These are phyloP conservation scores for Fusarium bulbicola DNA, from an alignment of 2,329 filamentous ascomycete genomes.

Conservation along the genomic window DNA sequence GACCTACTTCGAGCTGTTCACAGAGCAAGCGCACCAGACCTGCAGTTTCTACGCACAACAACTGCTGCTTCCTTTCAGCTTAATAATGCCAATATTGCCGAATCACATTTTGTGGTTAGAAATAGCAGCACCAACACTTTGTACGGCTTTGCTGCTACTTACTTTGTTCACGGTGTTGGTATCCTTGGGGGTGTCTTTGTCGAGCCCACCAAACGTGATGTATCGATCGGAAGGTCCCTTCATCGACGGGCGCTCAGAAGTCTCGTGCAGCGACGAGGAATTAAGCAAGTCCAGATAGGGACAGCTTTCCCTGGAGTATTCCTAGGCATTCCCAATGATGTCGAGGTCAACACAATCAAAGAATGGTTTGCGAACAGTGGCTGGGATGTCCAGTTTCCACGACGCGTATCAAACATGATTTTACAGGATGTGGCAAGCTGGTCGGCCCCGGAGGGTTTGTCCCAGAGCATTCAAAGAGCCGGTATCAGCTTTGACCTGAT, in stretches of 20 bases:
- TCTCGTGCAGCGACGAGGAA: conserved; percentile 72
- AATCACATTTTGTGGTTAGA: conserved; percentile 89
- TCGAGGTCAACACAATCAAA: conserved; percentile 56
- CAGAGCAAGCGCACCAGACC: conserved; percentile 70
- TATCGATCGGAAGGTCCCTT: conserved; percentile 90
- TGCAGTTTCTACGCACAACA: conserved; percentile 75
- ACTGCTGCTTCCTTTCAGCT: conserved; percentile 81
- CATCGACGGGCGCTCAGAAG: conserved; percentile 85
- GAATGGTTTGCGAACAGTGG: conserved; percentile 92
- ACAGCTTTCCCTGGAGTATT: conserved; percentile 85
- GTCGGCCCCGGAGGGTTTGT: conserved; percentile 79
- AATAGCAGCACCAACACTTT: conserved; percentile 92
- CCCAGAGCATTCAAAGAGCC: conserved; percentile 75
- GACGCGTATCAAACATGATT: conserved; percentile 71
- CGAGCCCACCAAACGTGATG: conserved; percentile 83
- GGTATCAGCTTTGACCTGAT: conserved; percentile 85
- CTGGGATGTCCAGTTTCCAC: conserved; percentile 77
- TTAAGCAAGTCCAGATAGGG: conserved; percentile 85
- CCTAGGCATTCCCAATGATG: conserved; percentile 76
- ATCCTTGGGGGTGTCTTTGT: conserved; percentile 90
- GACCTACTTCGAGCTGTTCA: conserved; percentile 77
- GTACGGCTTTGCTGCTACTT: conserved; percentile 93
- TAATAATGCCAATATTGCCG: conserved; percentile 73
- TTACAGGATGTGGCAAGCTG: conserved; percentile 78
- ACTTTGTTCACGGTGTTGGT: conserved; percentile 76